Evolutionary conservation across 148 eudicot genomes (phyloP), one percentile per base, ranked within the genome.

Genomic region (Rhododendron williamsianum): DNA sequence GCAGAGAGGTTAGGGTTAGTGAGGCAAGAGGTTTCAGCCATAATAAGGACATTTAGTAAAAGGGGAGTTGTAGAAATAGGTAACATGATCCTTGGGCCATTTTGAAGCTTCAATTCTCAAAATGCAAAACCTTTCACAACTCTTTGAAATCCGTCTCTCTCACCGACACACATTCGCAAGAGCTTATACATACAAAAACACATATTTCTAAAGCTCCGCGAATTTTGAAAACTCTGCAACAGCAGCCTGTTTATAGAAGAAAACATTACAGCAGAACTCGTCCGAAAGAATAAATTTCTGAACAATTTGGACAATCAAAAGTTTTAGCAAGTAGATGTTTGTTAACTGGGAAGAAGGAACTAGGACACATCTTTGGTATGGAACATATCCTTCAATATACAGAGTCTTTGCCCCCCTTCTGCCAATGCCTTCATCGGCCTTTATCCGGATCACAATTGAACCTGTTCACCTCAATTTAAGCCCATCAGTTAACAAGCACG

Each of bases 361-460:
- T 19, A 58, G 58, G 23, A 56, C 58, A 81, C 54, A 58, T 38
- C 46, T 74, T 63, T 18, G 46, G 84, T 48, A 54, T 58, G 46
- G 58, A 71, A 41, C 69, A 51, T 15, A 85, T 84, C 63, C 84
- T 69, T 81, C 81, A 49, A 33, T 73, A 54, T 36, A 9, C 36
- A 69, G 38, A 46, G 11, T 73, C 41, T 63, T 49, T 36, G 30
- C 43, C 60, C 38, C 49, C 18, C 18, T 27, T 56, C 80, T 82
- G 83, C 76, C 80, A 63, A n/a, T 33, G 35, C 52, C 54, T 73
- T 83, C 77, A 41, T 91, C 92, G 7, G 90, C 98, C 89, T 96
- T 96, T 86, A 96, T 94, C 58, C 99, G 92, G 23, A 92, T 54
- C 82, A 92, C 91, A 82, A 95, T 94, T 8, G 99, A 96, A 91